Conservation (phyloP, 129 eudicot genomes). For the Rutidosis leptorrhynchoides region DNA sequence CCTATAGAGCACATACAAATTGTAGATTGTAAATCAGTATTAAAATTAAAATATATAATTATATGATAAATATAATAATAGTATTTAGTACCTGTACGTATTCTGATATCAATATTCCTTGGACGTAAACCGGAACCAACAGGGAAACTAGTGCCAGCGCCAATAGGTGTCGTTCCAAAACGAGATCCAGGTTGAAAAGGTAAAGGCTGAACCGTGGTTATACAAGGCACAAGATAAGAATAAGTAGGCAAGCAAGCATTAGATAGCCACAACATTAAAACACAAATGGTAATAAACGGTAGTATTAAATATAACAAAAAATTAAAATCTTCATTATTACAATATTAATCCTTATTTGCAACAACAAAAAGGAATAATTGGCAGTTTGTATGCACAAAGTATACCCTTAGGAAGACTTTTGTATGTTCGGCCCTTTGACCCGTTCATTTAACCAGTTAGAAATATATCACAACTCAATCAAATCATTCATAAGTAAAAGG, state of each 20-base stretch:
- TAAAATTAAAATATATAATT: not conserved
- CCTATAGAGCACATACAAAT: slow-evolving; percentile 22
- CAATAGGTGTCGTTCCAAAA: slow-evolving; percentile 55
- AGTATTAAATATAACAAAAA: not conserved
- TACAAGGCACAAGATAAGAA: slow-evolving; percentile 3
- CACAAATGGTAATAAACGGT: not conserved
- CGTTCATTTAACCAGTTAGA: not conserved
- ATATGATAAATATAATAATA: not conserved
- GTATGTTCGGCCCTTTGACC: not conserved
- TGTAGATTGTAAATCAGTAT: not conserved
- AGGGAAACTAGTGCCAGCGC: slow-evolving; percentile 36
- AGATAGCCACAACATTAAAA: not conserved
- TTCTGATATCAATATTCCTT: slow-evolving; percentile 82
- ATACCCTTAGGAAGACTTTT: not conserved
- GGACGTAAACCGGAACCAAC: slow-evolving; percentile 59
- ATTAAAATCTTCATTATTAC: not conserved
- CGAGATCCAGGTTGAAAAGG: slow-evolving; percentile 77
- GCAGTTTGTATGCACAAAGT: not conserved
- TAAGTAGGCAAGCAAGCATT: not conserved
- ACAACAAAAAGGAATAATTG: not conserved
- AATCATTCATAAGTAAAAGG: not conserved
- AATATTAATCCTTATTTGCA: not conserved
- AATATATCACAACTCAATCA: not conserved
- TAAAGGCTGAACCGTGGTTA: slow-evolving; percentile 48
- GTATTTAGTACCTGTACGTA: slow-evolving; percentile 54